Conservation (phyloP, 495 filamentous ascomycete species). For the Pyrenula aspistea region DNA sequence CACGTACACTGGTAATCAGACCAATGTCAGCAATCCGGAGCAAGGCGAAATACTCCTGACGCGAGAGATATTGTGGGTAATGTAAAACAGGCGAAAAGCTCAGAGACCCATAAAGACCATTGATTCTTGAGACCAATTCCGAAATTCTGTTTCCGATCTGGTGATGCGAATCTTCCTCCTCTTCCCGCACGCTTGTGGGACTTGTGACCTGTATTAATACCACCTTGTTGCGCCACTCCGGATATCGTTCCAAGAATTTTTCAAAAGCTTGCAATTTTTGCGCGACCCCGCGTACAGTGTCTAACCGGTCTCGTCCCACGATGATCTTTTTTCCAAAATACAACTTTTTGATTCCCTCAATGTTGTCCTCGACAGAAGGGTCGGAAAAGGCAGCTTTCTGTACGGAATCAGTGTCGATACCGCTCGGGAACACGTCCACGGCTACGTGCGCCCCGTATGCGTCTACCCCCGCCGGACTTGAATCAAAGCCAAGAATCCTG, state of each 20-base stretch:
- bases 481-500: conserved; percentile 73
- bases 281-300: conserved; percentile 77
- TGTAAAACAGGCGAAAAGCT: conserved; percentile 82
- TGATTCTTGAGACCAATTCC: conserved; percentile 79
- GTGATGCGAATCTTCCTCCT: conserved; percentile 51
- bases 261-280: conserved; percentile 93
- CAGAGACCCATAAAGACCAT: conserved; percentile 74
- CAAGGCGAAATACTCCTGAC: conserved; percentile 83
- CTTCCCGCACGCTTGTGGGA: conserved; percentile 63
- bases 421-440: conserved; percentile 84
- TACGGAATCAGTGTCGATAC: conserved; percentile 67
- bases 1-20: conserved; percentile 80
- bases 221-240: conserved; percentile 83
- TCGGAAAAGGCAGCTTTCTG: conserved; percentile 58
- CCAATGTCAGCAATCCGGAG: conserved; percentile 79
- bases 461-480: conserved; percentile 67
- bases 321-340: conserved; percentile 83
- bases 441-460: conserved; percentile 79
- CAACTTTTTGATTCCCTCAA: conserved; percentile 50
- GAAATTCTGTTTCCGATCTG: conserved; percentile 76
- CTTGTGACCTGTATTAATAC: conserved; percentile 91
- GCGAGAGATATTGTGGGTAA: conserved; percentile 78
- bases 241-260: conserved; percentile 74
- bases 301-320: conserved; percentile 83
- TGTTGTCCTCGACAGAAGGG: conserved; percentile 52